Evolutionary conservation across 371 early-diverging fungal species (phyloP).

Genomic region (Gilbertella persicaria): DNA sequence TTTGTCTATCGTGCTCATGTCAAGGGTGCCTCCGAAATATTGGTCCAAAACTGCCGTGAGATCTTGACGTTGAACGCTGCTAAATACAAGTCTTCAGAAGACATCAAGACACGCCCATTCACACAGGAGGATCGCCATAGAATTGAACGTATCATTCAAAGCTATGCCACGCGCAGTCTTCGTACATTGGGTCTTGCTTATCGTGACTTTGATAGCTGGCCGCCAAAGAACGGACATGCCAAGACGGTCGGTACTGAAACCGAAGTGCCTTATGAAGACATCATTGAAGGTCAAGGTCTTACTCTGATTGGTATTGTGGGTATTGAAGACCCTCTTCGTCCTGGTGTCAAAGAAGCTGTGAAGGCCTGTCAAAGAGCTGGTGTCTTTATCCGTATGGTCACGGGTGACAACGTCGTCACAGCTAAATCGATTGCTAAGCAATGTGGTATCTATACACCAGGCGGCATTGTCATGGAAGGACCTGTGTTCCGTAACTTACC

Average conservation of each 20-base stretch:
- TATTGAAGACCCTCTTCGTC: slow-evolving; percentile 74
- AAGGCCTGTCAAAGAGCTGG: slow-evolving; percentile 68
- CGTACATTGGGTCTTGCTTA: slow-evolving; percentile 73
- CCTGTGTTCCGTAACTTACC: slow-evolving; percentile 61
- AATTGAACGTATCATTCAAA: slow-evolving; percentile 58
- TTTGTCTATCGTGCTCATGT: slow-evolving; percentile 65
- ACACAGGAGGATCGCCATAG: slow-evolving; percentile 43
- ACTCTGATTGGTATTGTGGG: slow-evolving; percentile 61
- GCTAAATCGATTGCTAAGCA: slow-evolving; percentile 72
- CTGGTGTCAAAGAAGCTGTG: slow-evolving; percentile 68
- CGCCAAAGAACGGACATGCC: slow-evolving; percentile 45
- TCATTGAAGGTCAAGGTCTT: slow-evolving; percentile 44
- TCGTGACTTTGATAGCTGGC: slow-evolving; percentile 62
- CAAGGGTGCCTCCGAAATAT: slow-evolving; percentile 91
- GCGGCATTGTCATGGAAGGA: slow-evolving; percentile 69
- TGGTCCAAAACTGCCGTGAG: slow-evolving; percentile 50
- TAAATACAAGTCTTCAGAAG: slow-evolving; percentile 22
- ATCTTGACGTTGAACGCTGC: slow-evolving; percentile 36
- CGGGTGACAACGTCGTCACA: slow-evolving; percentile 73
- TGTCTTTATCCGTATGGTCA: slow-evolving; percentile 80
- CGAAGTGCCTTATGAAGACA: slow-evolving; percentile 53
- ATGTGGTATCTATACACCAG: slow-evolving; percentile 63
- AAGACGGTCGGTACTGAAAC: slow-evolving; percentile 19
- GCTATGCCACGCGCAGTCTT: slow-evolving; percentile 60
- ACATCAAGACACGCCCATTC: slow-evolving; percentile 52